phyloP scores from a whole-genome alignment of 768 basidiomycete species.

The Lactifluus subvellereus region DNA sequence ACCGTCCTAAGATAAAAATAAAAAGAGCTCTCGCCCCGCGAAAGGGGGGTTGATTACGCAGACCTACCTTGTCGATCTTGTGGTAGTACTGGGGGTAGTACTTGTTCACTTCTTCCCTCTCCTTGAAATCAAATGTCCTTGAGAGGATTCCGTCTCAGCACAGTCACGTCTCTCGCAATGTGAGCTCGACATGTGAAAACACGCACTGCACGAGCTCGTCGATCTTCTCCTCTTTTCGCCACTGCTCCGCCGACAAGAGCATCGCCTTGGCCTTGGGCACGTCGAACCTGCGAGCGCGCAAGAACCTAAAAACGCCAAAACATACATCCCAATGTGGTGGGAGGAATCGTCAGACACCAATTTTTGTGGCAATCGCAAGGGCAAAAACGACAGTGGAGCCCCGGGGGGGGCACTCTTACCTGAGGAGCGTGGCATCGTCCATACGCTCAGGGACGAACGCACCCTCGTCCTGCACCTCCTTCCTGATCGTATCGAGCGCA shows the following conservation, averaged over 20 bases:
- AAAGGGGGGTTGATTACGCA: background rate
- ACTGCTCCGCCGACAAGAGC: constrained; percentile 76
- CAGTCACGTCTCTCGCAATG: background rate
- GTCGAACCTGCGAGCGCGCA: constrained; percentile 93
- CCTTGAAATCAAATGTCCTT: constrained; percentile 83
- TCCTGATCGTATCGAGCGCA: constrained; percentile 62
- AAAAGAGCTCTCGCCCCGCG: no score
- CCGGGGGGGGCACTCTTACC: constrained; percentile 36
- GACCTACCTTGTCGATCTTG: constrained; percentile 81
- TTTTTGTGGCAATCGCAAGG: no score
- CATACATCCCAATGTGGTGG: no score
- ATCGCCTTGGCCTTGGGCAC: constrained; percentile 74
- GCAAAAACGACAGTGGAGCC: no score
- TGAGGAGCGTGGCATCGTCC: constrained; percentile 64
- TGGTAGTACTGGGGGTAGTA: constrained; percentile 97
- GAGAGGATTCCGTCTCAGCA: constrained; percentile 3
- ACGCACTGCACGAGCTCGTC: constrained; percentile 66
- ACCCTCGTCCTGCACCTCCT: constrained; percentile 55
- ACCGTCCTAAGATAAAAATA: constrained; percentile 61
- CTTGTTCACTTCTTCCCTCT: constrained; percentile 77
- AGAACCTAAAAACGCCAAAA: constrained; percentile 49
- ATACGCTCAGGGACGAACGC: constrained; percentile 57
- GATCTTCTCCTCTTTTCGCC: constrained; percentile 82
- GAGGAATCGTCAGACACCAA: no score
- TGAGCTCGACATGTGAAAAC: no score